Evolutionary conservation across 768 basidiomycete species (phyloP), one percentile per base, ranked within the genome.

Genomic region (Lentinula sp.): DNA sequence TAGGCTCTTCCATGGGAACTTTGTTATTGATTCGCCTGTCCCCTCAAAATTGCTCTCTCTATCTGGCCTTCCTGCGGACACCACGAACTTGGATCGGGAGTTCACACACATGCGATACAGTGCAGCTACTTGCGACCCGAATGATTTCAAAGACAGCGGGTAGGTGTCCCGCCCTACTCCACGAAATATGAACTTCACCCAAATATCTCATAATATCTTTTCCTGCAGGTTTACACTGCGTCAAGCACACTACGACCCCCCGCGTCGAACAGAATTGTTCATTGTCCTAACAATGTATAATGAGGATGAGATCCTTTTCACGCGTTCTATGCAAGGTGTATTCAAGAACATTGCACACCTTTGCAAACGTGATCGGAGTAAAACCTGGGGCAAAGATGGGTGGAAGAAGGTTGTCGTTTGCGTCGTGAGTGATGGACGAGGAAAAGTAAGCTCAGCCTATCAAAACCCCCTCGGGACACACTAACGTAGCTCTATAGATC

Each of bases 201-300:
- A 23, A n/a, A 28, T 35, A 23, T 42, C 43, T 39, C 37, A 39
- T 5, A 4, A 39, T 23, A 23, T 23, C 1, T 53, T 16, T 37
- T 53, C 8, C 51, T 15, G 18, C 32, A 56, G 55, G 46, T 98
- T 96, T 74, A 91, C 93, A 0, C 79, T 98, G 6, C 85, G 96
- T 2, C 95, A 96, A 71, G 81, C 85, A n/a, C 84, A 92, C 66
- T 95, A 96, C 71, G 91, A 95, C 67, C 94, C 94, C 0, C 89
- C 92, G 0, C 80, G 95, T 18, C 80, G 89, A 37, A 97, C 95
- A 37, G 96, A 98, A 73, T 77, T 98, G 15, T 96, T 97, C 75
- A 95, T 98, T 66, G 95, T 97, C 46, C 89, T 98, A 84, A 98
- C 95, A 13, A 97, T 98, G 95, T 97, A 96, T 72, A 96, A 97